A percentile compares a stretch with the other conserved stretches of the same genome.
phyloP scores from a whole-genome alignment of 228 moss, liverwort and hornwort genomes.

The Sphagnum magellanicum region DNA sequence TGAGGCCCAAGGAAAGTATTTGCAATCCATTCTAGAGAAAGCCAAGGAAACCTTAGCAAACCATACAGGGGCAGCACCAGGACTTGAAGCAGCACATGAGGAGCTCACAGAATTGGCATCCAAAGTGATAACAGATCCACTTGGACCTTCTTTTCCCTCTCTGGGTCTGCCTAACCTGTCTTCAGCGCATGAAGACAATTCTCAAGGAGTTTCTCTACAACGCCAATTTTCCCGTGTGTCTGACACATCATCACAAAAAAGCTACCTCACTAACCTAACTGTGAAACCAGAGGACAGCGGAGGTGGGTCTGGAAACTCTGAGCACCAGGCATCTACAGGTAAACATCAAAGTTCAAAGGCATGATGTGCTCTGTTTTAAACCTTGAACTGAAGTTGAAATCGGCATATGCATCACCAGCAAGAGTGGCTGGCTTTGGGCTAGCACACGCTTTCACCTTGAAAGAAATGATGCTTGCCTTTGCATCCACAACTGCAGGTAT shows the following conservation, averaged over 20 bases:
- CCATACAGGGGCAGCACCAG: constrained; percentile 67
- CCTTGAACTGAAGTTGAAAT: too few relatives aligned
- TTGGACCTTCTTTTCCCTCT: constrained; percentile 42
- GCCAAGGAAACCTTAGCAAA: constrained; percentile 82
- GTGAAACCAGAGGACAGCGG: constrained; percentile 37
- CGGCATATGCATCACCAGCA: too few relatives aligned
- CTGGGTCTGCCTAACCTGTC: constrained; percentile 46
- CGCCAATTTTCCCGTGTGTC: constrained; percentile 23
- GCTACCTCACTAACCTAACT: constrained; percentile 28
- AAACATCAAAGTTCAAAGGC: constrained; percentile 1
- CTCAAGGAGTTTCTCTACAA: constrained; percentile 20
- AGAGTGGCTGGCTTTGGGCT: too few relatives aligned
- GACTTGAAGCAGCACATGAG: constrained; percentile 75
- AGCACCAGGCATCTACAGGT: constrained; percentile 28
- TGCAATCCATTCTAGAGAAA: constrained; percentile 90
- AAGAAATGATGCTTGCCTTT: too few relatives aligned
- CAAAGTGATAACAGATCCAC: constrained; percentile 60
- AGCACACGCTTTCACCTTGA: too few relatives aligned
- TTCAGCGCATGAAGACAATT: constrained; percentile 32
- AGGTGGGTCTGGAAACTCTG: constrained; percentile 19
- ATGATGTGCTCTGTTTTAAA: too few relatives aligned
- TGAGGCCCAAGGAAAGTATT: constrained; percentile 91
- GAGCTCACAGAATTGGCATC: constrained; percentile 88
- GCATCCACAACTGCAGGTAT: too few relatives aligned
- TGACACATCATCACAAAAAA: constrained; percentile 34